Evolutionary conservation across 768 basidiomycete species (phyloP), one percentile per base, ranked within the genome.

Genomic region (Tricholoma sp.): DNA sequence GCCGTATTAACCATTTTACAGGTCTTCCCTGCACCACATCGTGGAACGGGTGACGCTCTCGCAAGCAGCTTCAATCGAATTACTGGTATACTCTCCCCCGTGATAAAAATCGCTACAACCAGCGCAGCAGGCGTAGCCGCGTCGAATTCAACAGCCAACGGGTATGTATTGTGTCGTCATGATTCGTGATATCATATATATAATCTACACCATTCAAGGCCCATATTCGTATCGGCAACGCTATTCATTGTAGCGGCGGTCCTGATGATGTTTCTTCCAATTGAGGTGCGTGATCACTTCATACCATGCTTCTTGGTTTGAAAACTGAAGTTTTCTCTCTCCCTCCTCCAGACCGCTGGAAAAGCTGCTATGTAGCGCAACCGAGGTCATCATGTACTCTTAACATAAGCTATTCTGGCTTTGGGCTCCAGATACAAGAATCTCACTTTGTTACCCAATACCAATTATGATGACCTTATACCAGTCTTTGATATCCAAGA

Each of bases 11-110:
- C 17, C 33, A 11, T 31, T 7, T n/a, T 15, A 1, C 48, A 70
- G 69, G 69, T 80, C 17, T 84, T 84, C 70, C 79, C 82, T 0
- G 79, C 80, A 0, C 77, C 80, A 3, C 79, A 81, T 59, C 75
- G 82, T 34, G 82, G 82, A 2, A 81, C 81, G 0, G 81, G 80
- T 9, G 77, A 80, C 54, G 81, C 80, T 3, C 57, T 74, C 74
- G 60, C 77, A 67, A 59, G 74, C 73, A 57, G 76, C 73, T 71
- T 81, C 60, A 82, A 82, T 61, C 72, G 78, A 34, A 71, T 79
- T 39, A 74, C 73, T 33, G 80, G 77, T 10, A 66, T 81, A 53
- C 73, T 80, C 33, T 72, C 78, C 0, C 80, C 80, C 29, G 68
- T 79, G 37, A 77, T 80, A 64, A 78, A 79, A 58, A 80, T 80